Base-by-base conservation (phyloP, 2,329 filamentous ascomycete species). In the Exophiala sideris region DNA sequence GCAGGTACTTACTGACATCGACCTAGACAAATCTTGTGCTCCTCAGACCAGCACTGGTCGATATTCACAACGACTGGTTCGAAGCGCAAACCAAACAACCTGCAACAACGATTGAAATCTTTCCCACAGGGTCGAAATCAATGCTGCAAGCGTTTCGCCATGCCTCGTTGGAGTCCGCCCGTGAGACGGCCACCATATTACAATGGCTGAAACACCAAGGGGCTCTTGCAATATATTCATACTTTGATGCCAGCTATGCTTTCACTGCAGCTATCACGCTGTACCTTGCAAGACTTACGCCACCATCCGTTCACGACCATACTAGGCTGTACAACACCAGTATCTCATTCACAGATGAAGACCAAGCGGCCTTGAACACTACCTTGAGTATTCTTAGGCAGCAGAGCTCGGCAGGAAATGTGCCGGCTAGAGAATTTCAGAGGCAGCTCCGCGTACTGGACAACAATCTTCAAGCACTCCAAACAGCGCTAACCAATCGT, bases 161-260 rank as follows among this genome's bases (percentile, higher is more conserved):
- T 11, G 35, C 50, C 5, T 50, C 40, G 7, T 11, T 57, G 29
- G 40, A 52, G 7, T 57, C 54, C 8, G 54, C 54, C 12, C 39
- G 54, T 11, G 54, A 57, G 32, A 35, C 34, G 12, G 50, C 50
- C 3, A 18, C 32, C 6, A 57, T 57, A 18, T 18, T 57, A 16
- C 45, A 57, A 21, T 57, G 54, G 54, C 20, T 57, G 41, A 45
- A 46, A 10, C 34, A 48, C 32, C 54, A 57, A 33, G 47, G 54
- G 8, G 41, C 46, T 20, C 42, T 57, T 24, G 54, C 46, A 12
- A 53, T 36, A 11, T 49, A 57, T 49, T 44, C 54, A 10, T 57
- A 57, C 42, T 57, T 57, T 33, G 42, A 33, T 38, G 54, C 54
- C 20, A 57, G 50, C 46, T 57, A 48, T 42, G 50, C 54, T 14